Conservation (phyloP, 2,329 filamentous ascomycete species). For the Cordyceps cateniannulata region DNA sequence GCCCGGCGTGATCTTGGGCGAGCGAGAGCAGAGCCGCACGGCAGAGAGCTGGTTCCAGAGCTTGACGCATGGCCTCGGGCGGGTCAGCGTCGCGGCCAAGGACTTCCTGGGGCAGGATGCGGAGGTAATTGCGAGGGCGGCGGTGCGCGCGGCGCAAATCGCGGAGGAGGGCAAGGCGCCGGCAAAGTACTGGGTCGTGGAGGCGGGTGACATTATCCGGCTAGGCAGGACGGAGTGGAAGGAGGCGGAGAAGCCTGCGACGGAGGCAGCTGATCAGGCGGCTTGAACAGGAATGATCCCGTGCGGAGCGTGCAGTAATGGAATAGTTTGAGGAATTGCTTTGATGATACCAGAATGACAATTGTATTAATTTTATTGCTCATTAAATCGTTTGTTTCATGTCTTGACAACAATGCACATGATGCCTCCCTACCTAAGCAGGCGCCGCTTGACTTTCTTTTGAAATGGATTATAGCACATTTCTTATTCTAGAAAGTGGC, state of each 20-base stretch:
- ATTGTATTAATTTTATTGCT: neutral
- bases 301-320: neutral
- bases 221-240: conserved; percentile 55
- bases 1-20: conserved; percentile 71
- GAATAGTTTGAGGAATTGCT: neutral
- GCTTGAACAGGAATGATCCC: neutral
- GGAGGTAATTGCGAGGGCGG: conserved; percentile 63
- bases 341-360: neutral
- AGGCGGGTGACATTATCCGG: conserved; percentile 56
- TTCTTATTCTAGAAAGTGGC: too few relatives aligned
- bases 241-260: neutral
- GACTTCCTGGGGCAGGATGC: conserved; percentile 69
- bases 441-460: too few relatives aligned
- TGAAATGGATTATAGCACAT: too few relatives aligned
- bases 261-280: neutral
- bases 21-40: conserved; percentile 54
- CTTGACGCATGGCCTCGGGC: conserved; percentile 50
- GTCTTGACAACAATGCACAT: too few relatives aligned
- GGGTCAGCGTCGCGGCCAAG: conserved; percentile 47
- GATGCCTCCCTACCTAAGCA: too few relatives aligned
- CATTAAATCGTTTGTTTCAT: too few relatives aligned
- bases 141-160: conserved; percentile 52
- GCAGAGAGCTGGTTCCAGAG: conserved; percentile 51
- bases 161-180: conserved; percentile 54
- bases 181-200: conserved; percentile 55